Base-by-base conservation (phyloP, 257 asterid species). In the Fraxinus excelsior region DNA sequence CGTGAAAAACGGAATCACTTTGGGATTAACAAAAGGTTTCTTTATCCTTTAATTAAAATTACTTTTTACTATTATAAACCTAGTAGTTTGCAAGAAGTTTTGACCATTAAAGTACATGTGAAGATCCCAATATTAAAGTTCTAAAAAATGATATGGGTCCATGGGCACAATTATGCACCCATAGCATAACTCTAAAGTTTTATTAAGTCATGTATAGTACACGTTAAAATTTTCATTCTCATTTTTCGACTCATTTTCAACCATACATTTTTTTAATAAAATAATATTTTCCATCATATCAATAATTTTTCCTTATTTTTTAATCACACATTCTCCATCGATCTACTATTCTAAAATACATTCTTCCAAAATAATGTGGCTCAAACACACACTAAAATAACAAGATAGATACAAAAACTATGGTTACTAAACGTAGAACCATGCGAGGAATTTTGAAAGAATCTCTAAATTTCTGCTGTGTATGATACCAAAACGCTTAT, bases 361-460 rank as follows among this genome's bases (percentile, higher is more conserved):
- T n/a, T n/a, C n/a, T n/a, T n/a, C n/a, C n/a, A n/a, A n/a, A n/a
- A n/a, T n/a, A n/a, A n/a, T n/a, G n/a, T n/a, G n/a, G n/a, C n/a
- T n/a, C n/a, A n/a, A n/a, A n/a, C n/a, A n/a, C n/a, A n/a, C n/a
- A 82, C 73, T 78, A 71, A 62, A 37, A 71, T 70, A 81, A 66
- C 58, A 72, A 79, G 72, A 76, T 37, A 25, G 40, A 34, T 68
- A 37, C 19, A 58, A 18, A 70, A 58, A 32, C 13, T 10, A 3
- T 8, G 13, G 46, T 77, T 74, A 34, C 40, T 56, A 46, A 18
- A 34, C 34, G 74, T 74, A 53, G 56, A 71, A 58, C 80, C 93
- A 82, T n/a, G 94, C 76, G 89, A 77, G 58, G 46, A 74, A 83
- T 81, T 74, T 77, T 72, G 32, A 42, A 83, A 82, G 87, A 90